A percentile compares a stretch with the other conserved stretches of the same genome.
Conservation (phyloP, 352 stramenopile species). For the Thalassiosira livingstoniorum region DNA sequence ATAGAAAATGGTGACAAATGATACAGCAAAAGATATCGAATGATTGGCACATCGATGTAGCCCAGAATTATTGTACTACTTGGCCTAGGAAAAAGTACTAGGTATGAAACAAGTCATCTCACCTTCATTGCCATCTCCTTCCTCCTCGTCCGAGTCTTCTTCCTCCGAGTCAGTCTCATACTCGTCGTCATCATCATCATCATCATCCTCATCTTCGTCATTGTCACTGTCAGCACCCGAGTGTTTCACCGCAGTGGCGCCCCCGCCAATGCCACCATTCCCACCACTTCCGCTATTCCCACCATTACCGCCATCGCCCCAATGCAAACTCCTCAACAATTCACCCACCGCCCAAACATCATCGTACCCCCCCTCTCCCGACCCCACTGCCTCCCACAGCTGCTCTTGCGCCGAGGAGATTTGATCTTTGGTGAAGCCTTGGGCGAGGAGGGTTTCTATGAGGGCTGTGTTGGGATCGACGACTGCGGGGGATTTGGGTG, state of each 20-base stretch:
- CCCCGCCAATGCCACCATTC: neutral
- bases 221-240: neutral
- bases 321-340: slow-evolving; percentile 7
- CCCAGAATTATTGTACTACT: too few relatives aligned
- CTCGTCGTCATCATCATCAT: neutral
- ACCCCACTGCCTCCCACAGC: slow-evolving; percentile 16
- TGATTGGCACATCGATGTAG: too few relatives aligned
- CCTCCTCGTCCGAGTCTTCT: neutral
- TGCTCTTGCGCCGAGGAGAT: slow-evolving; percentile 18
- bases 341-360: slow-evolving; percentile 11
- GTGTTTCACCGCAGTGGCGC: too few relatives aligned
- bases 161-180: slow-evolving; percentile 14
- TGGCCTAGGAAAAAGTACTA: too few relatives aligned
- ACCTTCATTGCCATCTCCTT: neutral
- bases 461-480: slow-evolving; percentile 9
- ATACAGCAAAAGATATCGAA: too few relatives aligned
- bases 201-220: neutral
- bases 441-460: neutral
- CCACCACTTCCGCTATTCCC: neutral
- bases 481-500: too few relatives aligned
- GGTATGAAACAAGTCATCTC: neutral
- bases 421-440: slow-evolving; percentile 9
- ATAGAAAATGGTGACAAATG: too few relatives aligned
- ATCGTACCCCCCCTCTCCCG: slow-evolving; percentile 13
- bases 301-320: neutral